These are phyloP conservation scores for Trichoderma parareesei DNA, from an alignment of 495 filamentous ascomycete genomes.

Conservation along the genomic window DNA sequence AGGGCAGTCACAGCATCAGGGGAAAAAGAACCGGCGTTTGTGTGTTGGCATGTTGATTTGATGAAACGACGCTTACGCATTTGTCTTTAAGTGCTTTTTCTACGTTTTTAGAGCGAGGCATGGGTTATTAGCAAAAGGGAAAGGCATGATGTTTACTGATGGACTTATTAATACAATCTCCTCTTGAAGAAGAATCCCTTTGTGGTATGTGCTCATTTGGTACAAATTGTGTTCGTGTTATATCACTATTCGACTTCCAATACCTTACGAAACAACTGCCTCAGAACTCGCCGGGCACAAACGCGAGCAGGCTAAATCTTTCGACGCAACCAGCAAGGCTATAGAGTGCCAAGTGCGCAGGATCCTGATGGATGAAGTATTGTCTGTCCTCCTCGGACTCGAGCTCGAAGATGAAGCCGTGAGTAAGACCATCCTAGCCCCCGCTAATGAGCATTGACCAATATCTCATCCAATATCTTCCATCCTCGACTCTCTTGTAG, in stretches of 20 bases:
- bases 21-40: constrained; percentile 14
- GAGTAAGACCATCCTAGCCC: constrained; percentile 42
- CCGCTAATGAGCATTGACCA: not conserved
- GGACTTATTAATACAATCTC: not conserved
- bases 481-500: not conserved
- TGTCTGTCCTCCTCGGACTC: constrained; percentile 45
- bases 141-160: not conserved
- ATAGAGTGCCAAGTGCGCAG: constrained; percentile 39
- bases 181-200: no score
- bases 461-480: not conserved
- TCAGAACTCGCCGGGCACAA: constrained; percentile 27
- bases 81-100: not conserved
- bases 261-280: not conserved
- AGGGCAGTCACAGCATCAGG: constrained; percentile 14
- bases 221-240: no score
- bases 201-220: no score
- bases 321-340: constrained; percentile 28
- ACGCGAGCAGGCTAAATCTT: constrained; percentile 39
- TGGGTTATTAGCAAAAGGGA: not conserved
- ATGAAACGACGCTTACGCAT: not conserved
- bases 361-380: constrained; percentile 48
- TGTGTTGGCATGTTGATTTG: not conserved
- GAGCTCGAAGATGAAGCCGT: constrained; percentile 58
- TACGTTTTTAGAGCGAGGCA: not conserved
- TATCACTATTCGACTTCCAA: no score